Conservation (phyloP, 2,329 filamentous ascomycete species). For the Capronia coronata region DNA sequence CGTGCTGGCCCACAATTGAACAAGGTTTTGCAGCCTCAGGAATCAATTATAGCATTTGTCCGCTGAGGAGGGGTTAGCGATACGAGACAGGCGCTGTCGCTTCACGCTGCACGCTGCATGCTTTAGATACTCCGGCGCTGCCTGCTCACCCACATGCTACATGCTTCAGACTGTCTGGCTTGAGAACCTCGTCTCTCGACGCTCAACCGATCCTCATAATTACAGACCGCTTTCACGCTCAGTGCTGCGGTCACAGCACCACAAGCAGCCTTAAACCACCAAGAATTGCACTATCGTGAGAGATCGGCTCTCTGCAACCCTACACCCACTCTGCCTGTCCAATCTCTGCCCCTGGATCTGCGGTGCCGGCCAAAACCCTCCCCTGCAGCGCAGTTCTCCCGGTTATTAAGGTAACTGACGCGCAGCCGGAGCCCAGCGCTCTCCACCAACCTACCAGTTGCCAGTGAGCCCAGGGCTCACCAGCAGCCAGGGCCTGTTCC, state of each 20-base stretch:
- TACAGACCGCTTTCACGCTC: not conserved
- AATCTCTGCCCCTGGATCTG: not conserved
- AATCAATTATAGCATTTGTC: conserved; percentile 3
- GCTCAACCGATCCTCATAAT: not conserved
- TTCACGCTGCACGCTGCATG: not conserved
- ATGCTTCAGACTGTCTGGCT: not conserved
- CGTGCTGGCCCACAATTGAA: conserved; percentile 6
- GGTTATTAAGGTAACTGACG: not conserved
- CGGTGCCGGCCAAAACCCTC: not conserved
- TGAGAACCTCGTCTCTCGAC: not conserved
- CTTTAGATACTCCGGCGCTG: not conserved
- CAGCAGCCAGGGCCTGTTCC: not conserved
- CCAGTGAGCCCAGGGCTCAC: not conserved
- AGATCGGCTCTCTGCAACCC: not conserved
- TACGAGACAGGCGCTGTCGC: conserved; percentile 4
- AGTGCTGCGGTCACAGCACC: not conserved
- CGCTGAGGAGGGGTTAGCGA: conserved; percentile 3
- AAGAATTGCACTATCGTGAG: not conserved
- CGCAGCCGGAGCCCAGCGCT: not conserved
- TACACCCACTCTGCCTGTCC: not conserved
- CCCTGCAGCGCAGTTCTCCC: not conserved
- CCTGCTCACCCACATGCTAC: not conserved
- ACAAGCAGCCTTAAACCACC: not conserved
- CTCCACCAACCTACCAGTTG: not conserved
- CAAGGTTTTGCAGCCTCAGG: not conserved